phyloP scores from a whole-genome alignment of 495 filamentous ascomycete species.

The Trichoderma erinaceum region DNA sequence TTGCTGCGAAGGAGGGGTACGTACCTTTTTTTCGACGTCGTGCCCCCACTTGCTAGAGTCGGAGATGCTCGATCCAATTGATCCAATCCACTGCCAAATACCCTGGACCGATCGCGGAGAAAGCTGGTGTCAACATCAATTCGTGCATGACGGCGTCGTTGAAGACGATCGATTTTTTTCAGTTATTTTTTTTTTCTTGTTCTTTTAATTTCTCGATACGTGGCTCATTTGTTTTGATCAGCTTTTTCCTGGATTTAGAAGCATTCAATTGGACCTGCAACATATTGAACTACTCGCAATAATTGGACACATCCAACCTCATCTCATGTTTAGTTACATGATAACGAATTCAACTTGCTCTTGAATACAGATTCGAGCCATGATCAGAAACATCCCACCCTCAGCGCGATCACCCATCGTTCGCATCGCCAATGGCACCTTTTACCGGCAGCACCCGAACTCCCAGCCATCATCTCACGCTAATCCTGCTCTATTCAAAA shows the following conservation, averaged over 20 bases:
- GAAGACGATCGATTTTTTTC: not conserved
- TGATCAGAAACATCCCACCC: conserved; percentile 25
- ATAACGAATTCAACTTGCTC: no score
- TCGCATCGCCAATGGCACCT: conserved; percentile 66
- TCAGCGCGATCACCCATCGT: conserved; percentile 52
- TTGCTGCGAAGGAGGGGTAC: not conserved
- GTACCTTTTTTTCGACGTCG: conserved; percentile 5
- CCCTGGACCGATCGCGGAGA: conserved; percentile 11
- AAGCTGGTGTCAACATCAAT: not conserved
- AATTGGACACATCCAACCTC: no score
- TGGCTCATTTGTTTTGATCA: not conserved
- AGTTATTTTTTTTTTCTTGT: not conserved
- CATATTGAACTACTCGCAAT: no score
- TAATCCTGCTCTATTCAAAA: conserved; percentile 61
- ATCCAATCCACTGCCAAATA: not conserved
- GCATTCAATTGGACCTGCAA: no score
- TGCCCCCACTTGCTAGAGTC: not conserved
- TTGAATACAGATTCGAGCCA: conserved; percentile 17
- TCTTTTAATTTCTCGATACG: no score
- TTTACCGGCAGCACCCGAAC: conserved; percentile 71
- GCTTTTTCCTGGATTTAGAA: not conserved
- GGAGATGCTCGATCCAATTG: not conserved
- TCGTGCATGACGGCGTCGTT: not conserved
- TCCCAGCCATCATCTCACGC: conserved; percentile 32
- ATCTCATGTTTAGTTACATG: no score